These are phyloP conservation scores for Arachnopeziza araneosa DNA, from an alignment of 2,329 filamentous ascomycete species.

Conservation along the genomic window DNA sequence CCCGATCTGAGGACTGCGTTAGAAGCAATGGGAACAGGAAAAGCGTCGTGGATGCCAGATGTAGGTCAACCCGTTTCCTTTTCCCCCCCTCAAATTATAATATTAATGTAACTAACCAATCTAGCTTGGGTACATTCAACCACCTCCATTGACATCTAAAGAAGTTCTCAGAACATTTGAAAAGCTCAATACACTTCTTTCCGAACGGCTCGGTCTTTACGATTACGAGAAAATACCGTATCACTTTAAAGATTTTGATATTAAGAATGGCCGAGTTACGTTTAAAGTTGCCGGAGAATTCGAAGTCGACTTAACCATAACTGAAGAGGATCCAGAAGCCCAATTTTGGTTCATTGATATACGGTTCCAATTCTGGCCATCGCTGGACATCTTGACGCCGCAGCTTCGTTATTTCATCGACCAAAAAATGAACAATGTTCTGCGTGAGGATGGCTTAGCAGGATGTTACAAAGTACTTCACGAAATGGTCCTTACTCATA, in stretches of 20 bases:
- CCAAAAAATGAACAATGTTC: constrained; percentile 61
- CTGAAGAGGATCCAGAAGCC: constrained; percentile 73
- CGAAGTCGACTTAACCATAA: constrained; percentile 87
- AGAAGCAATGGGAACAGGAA: constrained; percentile 74
- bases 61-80: constrained; percentile 40
- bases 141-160: constrained; percentile 62
- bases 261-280: constrained; percentile 82
- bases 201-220: constrained; percentile 76
- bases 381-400: constrained; percentile 55
- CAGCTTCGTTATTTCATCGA: constrained; percentile 63
- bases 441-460: constrained; percentile 63
- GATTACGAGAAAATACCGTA: constrained; percentile 71
- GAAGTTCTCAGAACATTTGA: constrained; percentile 70
- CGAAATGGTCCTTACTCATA: constrained; percentile 82
- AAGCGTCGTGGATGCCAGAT: constrained; percentile 73
- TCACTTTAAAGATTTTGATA: constrained; percentile 71
- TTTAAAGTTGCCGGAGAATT: constrained; percentile 82
- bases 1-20: constrained; percentile 89
- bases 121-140: constrained; percentile 71
- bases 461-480: constrained; percentile 86
- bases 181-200: constrained; percentile 77
- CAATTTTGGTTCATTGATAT: constrained; percentile 96
- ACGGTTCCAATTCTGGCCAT: constrained; percentile 73
- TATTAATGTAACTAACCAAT: constrained; percentile 12
- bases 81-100: too few relatives aligned